Base-by-base conservation (phyloP, 2,329 filamentous ascomycete species). In the Fusarium kyushuense region DNA sequence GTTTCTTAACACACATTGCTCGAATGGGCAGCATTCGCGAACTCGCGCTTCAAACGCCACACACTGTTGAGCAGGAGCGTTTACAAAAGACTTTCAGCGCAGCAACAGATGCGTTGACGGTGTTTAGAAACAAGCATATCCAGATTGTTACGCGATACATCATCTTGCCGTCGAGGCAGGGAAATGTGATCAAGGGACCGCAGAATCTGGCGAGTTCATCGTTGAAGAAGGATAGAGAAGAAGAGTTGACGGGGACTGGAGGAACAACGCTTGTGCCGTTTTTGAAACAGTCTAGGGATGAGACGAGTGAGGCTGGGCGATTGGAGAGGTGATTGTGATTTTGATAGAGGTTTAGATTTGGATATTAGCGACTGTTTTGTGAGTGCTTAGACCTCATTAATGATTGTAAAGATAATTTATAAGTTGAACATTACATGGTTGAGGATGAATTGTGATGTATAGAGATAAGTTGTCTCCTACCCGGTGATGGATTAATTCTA, bases 101-200 rank as follows among this genome's bases (percentile, higher is more conserved):
- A 0, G 94, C 92, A 42, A 86, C 94, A 1, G 87, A 89, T 23
- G 92, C 94, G 79, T 83, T 97, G 42, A 88, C 89, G 13, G 83
- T 86, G 21, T 90, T 97, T 74, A 86, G 95, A 56, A 92, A 95
- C 76, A 93, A 92, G 74, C 94, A 98, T 76, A 92, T 97, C 70
- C 89, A 92, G 76, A 92, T 98, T 59, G 94, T 97, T 5, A 92
- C 92, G 33, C 86, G 93, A 48, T 98, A 97, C 78, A 97, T 98
- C 73, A 90, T 97, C 70, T 82, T 96, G 55, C 93, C 94, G 25
- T 91, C 91, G 0, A 86, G 79, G 54, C 79, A 83, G 58, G 56
- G 67, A 2, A 45, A 48, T 11, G 27, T 16, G 30, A 73, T 66
- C 25, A 63, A 69, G 1, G 65, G 70, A 3, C 72, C 70, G 9